Base-by-base conservation (phyloP, 305 asterid species). In the Caryopteris hybrid region DNA sequence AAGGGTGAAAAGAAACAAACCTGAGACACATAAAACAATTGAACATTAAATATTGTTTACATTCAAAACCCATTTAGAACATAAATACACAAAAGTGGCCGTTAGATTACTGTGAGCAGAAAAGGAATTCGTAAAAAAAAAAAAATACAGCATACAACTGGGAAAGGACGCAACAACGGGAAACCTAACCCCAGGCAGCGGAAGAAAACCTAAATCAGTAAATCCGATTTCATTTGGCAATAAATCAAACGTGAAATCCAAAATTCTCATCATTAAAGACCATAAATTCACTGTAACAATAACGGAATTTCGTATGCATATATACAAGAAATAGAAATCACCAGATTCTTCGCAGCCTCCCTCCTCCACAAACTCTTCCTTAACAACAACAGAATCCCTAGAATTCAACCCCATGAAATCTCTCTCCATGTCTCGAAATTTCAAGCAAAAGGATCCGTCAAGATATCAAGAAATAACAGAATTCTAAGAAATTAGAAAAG, bases 391-490 rank as follows among this genome's bases (percentile, higher is more conserved):
- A 69, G 86, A 68, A 20, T 78, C 83, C 73, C 72, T 83, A 13
- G 68, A 73, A 60, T 70, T 85, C 85, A 88, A 71, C 3, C 96
- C 96, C 91, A 86, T 62, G 71, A 89, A 87, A 78, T 86, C 97
- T 68, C 86, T 81, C 84, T 89, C 97, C 97, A 88, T 83, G 42
- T 73, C 77, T 68, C 79, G 70, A 77, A 66, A 68, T 18, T 66
- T 41, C 56, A 73, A 69, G 55, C 11, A 33, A 65, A 43, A 33
- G 3, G 21, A 64, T 42, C 47, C 23, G 48, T 22, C 62, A 20
- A 56, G 10, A 62, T 39, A 66, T 41, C 33, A 60, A 11, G 22
- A 66, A 66, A 46, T 16, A 50, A 16, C 53, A 52, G 51, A 68
- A 68, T 56, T 73, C 48, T 8, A 8, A 39, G 25, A 36, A 59